Conservation (phyloP, 805 yeast species). For the Teunomyces kruisii region DNA sequence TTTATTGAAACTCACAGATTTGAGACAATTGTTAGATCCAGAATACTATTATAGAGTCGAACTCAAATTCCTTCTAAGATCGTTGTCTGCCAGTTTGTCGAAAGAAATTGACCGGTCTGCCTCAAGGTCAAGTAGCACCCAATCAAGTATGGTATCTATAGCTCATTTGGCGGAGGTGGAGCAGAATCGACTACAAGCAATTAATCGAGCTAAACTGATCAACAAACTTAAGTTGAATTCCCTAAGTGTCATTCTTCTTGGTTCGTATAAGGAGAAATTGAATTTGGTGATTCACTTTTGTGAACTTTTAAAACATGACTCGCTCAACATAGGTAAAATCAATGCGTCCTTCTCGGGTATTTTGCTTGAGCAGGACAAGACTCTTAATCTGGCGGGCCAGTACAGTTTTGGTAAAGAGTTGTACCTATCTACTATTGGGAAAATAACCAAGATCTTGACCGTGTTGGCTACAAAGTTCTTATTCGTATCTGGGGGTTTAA, state of each 20-base stretch:
- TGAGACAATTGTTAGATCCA: conserved; percentile 15
- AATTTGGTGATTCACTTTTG: conserved; percentile 18
- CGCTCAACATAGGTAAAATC: conserved; percentile 9
- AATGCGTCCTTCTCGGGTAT: not conserved
- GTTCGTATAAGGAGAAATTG: conserved; percentile 32
- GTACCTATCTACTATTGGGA: conserved; percentile 13
- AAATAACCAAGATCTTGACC: conserved; percentile 14
- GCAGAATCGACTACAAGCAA: conserved; percentile 2
- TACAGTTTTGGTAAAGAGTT: conserved; percentile 18
- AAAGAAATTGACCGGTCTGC: conserved; percentile 24
- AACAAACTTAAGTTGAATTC: conserved; percentile 11
- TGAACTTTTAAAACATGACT: conserved; percentile 12
- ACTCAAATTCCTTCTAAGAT: conserved; percentile 15
- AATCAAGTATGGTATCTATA: conserved; percentile 18
- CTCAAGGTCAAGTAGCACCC: conserved; percentile 19
- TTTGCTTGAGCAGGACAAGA: conserved; percentile 2
- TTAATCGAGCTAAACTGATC: conserved; percentile 5
- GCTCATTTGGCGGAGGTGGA: conserved; percentile 6
- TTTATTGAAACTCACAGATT: conserved; percentile 16
- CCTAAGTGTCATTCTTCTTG: conserved; percentile 23
- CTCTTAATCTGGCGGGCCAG: conserved; percentile 5
- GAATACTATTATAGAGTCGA: conserved; percentile 16
- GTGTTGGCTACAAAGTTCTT: conserved; percentile 15
- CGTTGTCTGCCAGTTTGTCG: conserved; percentile 21
- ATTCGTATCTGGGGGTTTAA: conserved; percentile 15